Percentiles rank a stretch among this genome's conserved stretches.
phyloP scores from a whole-genome alignment of 1,139 yeast species.

The Blastobotrys raffinosifermentans region DNA sequence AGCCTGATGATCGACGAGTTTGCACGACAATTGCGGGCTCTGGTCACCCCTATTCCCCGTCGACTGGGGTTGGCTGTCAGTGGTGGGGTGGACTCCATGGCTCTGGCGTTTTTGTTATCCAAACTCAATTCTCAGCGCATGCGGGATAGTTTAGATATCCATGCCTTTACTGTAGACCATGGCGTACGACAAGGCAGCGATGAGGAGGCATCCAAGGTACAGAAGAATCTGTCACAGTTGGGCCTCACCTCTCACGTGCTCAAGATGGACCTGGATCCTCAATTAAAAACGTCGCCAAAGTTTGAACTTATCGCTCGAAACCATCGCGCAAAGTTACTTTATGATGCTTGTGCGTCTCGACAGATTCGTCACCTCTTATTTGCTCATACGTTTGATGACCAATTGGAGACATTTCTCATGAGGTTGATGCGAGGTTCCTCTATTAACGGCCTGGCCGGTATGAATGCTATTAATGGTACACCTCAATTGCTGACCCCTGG shows the following conservation, averaged over 20 bases:
- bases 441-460: conserved; percentile 50
- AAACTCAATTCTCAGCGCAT: no score
- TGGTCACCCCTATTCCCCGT: conserved; percentile 11
- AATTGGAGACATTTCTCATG: conserved; percentile 60
- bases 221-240: conserved; percentile 34
- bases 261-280: no score
- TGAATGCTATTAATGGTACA: conserved; percentile 25
- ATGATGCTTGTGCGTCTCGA: conserved; percentile 32
- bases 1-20: no score
- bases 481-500: conserved; percentile 22
- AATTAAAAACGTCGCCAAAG: conserved; percentile 14
- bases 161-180: conserved; percentile 58
- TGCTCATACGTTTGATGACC: conserved; percentile 71
- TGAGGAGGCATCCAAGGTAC: conserved; percentile 44
- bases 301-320: conserved; percentile 33
- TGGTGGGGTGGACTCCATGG: conserved; percentile 83
- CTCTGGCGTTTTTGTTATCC: conserved; percentile 51
- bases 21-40: not conserved
- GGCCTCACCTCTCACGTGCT: conserved; percentile 37
- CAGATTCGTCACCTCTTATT: conserved; percentile 39
- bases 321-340: conserved; percentile 45
- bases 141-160: conserved; percentile 33
- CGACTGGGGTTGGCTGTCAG: conserved; percentile 47
- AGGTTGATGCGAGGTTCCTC: conserved; percentile 52
- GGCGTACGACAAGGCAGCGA: conserved; percentile 43